Percentiles rank a stretch among this genome's conserved stretches.
Conservation (phyloP, 345 rosid genomes). For the Corchorus olitorius region DNA sequence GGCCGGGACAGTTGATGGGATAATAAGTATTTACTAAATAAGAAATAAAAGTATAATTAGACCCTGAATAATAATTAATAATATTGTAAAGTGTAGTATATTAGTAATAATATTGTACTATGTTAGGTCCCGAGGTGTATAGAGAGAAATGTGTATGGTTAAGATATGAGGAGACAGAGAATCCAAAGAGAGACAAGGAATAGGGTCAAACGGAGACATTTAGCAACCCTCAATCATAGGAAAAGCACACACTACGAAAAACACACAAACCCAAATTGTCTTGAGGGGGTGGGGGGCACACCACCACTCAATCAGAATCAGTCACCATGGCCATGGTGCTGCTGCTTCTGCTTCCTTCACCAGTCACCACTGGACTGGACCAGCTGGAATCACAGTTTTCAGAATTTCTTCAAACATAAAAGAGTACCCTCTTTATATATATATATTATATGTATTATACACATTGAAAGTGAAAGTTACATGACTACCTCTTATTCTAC, state of each 20-base stretch:
- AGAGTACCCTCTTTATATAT: background rate
- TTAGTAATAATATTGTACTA: no score
- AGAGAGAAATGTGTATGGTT: background rate
- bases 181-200: background rate
- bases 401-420: background rate
- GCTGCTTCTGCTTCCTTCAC: background rate
- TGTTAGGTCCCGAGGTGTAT: background rate
- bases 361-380: background rate
- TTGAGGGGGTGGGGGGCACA: background rate
- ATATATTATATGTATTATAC: no score
- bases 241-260: conserved; percentile 24
- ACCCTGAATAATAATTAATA: no score
- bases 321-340: background rate
- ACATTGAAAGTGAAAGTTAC: background rate
- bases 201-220: background rate
- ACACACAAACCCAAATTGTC: conserved; percentile 18
- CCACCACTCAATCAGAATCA: no score
- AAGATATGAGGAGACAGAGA: background rate
- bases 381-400: no score
- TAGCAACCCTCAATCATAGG: background rate
- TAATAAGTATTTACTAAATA: no score
- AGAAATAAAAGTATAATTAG: no score
- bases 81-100: no score
- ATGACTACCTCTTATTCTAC: background rate
- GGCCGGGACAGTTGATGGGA: no score